Percentiles rank a stretch among this genome's conserved stretches.
phyloP scores from a whole-genome alignment of 192 early-diverging fungal species.

The Rhizoclosmatium sp. region DNA sequence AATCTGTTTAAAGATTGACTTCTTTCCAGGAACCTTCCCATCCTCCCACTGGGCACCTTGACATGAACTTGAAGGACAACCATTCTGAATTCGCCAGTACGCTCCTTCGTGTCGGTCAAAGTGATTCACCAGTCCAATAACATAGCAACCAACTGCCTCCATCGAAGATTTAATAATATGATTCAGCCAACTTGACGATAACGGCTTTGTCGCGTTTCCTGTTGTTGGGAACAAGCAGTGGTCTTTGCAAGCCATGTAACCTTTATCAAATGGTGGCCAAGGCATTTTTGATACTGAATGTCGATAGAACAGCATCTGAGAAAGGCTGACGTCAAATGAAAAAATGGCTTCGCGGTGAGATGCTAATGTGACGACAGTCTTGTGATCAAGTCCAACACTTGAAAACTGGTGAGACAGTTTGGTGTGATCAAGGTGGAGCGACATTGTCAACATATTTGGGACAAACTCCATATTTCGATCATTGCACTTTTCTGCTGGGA shows the following conservation, averaged over 20 bases:
- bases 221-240: not conserved
- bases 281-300: not conserved
- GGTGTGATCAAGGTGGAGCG: not conserved
- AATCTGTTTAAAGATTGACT: not conserved
- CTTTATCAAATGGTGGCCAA: not conserved
- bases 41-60: not conserved
- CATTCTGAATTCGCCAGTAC: not conserved
- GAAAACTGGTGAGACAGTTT: not conserved
- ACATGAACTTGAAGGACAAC: not conserved
- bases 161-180: not conserved
- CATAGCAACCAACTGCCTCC: not conserved
- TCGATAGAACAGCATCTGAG: not conserved
- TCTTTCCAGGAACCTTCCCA: not conserved
- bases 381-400: not conserved
- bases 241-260: not conserved
- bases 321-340: not conserved
- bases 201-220: not conserved
- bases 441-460: not conserved
- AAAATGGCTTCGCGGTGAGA: not conserved
- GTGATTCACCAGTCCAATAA: not conserved
- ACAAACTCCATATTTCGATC: not conserved
- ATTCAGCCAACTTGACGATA: not conserved
- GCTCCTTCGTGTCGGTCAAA: not conserved
- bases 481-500: not conserved
- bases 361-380: not conserved